These are phyloP conservation scores for Lactuca sativa DNA, from an alignment of 129 eudicot genomes.

Conservation along the genomic window DNA sequence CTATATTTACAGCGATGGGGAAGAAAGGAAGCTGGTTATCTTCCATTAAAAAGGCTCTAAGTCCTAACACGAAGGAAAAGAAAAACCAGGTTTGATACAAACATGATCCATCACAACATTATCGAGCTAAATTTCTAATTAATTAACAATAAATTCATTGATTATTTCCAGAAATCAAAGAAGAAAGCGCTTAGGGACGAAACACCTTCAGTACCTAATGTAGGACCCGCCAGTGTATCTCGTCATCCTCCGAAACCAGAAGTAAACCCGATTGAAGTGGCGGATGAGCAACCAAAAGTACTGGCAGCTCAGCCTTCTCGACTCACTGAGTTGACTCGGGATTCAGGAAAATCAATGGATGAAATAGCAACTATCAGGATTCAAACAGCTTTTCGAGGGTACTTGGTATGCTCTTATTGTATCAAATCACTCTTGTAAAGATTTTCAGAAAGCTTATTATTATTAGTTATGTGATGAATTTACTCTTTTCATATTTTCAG, in stretches of 20 bases:
- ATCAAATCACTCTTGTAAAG: background rate
- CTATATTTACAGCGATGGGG: slow-evolving; percentile 54
- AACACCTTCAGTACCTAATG: slow-evolving; percentile 30
- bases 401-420: slow-evolving; percentile 48
- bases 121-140: slow-evolving; percentile 3
- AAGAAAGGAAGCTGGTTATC: slow-evolving; percentile 87
- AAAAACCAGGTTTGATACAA: slow-evolving; percentile 46
- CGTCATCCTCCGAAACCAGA: slow-evolving; percentile 45
- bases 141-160: background rate
- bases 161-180: slow-evolving; percentile 57
- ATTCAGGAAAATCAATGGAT: slow-evolving; percentile 54
- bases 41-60: slow-evolving; percentile 78
- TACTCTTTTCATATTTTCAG: slow-evolving; percentile 33
- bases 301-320: slow-evolving; percentile 50
- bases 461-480: background rate
- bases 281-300: slow-evolving; percentile 36
- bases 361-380: slow-evolving; percentile 72
- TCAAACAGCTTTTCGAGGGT: slow-evolving; percentile 85
- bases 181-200: slow-evolving; percentile 52
- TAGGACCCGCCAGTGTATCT: slow-evolving; percentile 36
- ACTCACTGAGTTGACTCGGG: slow-evolving; percentile 37
- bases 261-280: slow-evolving; percentile 49
- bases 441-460: background rate
- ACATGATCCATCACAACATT: background rate
- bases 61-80: slow-evolving; percentile 68